Evolutionary conservation across 306 rosid genomes (phyloP).

Genomic region (Rosa lucieae): DNA sequence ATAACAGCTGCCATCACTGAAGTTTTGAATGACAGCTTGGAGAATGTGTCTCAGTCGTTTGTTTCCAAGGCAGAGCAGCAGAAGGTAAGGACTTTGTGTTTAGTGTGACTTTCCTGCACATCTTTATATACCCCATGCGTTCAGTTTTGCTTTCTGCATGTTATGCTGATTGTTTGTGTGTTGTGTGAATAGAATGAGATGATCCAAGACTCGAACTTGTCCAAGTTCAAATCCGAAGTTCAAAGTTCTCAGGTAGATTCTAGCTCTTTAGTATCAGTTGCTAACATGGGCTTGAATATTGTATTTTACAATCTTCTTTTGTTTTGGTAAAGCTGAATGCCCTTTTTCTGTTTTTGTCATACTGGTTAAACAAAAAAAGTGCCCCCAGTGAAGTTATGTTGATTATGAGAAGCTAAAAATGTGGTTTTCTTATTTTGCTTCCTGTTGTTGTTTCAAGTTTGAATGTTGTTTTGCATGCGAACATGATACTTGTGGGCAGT

Average conservation of each 20-base stretch:
- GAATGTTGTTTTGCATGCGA: neutral
- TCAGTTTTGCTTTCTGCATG: neutral
- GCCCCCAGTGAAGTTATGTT: neutral
- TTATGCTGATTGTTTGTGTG: neutral
- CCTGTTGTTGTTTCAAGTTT: neutral
- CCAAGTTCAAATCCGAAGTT: slow-evolving; percentile 90
- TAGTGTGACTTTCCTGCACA: neutral
- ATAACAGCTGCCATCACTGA: slow-evolving; percentile 85
- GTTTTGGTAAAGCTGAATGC: neutral
- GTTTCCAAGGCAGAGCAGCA: slow-evolving; percentile 88
- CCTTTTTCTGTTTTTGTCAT: no score
- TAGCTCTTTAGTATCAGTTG: neutral
- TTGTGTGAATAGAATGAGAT: slow-evolving; percentile 50
- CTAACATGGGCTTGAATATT: neutral
- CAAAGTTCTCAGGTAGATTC: slow-evolving; percentile 84
- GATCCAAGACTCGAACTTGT: slow-evolving; percentile 76
- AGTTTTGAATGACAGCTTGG: slow-evolving; percentile 82
- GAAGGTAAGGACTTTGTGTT: slow-evolving; percentile 47
- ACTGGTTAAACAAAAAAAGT: neutral
- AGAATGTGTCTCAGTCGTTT: slow-evolving; percentile 73
- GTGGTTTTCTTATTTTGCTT: neutral
- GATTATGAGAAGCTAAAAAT: neutral
- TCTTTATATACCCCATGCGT: neutral
- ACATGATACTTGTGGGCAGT: neutral
- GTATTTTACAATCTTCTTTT: neutral